These are phyloP conservation scores for Cladophialophora psammophila DNA, from an alignment of 2,329 filamentous ascomycete species.

Conservation along the genomic window DNA sequence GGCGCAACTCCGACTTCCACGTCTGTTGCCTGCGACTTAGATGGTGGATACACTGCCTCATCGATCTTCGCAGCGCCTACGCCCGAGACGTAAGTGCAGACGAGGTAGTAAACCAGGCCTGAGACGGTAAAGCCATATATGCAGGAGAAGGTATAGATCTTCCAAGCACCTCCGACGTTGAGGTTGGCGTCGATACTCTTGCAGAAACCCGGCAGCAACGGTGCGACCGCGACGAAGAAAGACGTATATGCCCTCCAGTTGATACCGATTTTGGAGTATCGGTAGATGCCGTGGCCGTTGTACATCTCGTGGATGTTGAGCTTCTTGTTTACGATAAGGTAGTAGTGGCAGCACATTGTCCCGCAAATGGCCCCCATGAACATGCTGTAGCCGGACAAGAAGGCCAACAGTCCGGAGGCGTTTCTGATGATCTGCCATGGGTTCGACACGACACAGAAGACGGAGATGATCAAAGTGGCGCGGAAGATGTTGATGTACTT, in stretches of 20 bases:
- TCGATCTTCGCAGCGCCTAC: slow-evolving; percentile 46
- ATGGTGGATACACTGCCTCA: slow-evolving; percentile 48
- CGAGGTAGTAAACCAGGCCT: slow-evolving; percentile 48
- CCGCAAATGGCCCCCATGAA: slow-evolving; percentile 54
- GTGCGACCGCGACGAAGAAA: slow-evolving; percentile 47
- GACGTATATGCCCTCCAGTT: slow-evolving; percentile 47
- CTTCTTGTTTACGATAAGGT: slow-evolving; percentile 48
- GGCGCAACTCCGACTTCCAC: slow-evolving; percentile 27
- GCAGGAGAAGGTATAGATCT: slow-evolving; percentile 53
- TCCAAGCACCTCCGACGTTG: slow-evolving; percentile 51
- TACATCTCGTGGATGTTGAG: slow-evolving; percentile 55
- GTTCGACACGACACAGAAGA: slow-evolving; percentile 49
- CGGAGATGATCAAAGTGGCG: slow-evolving; percentile 64
- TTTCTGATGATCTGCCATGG: slow-evolving; percentile 45
- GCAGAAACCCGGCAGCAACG: slow-evolving; percentile 45
- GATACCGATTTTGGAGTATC: slow-evolving; percentile 47
- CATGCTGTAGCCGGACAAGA: slow-evolving; percentile 42
- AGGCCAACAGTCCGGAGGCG: slow-evolving; percentile 38
- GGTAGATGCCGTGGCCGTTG: slow-evolving; percentile 48
- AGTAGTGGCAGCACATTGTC: slow-evolving; percentile 54
- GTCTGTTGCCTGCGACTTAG: slow-evolving; percentile 37
- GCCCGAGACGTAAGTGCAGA: slow-evolving; percentile 51
- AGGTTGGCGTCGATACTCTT: slow-evolving; percentile 49
- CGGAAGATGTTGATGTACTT: slow-evolving; percentile 84
- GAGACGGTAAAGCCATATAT: slow-evolving; percentile 51